Base-by-base conservation (phyloP, 2,329 filamentous ascomycete genomes). In the Aureobasidium sp. region DNA sequence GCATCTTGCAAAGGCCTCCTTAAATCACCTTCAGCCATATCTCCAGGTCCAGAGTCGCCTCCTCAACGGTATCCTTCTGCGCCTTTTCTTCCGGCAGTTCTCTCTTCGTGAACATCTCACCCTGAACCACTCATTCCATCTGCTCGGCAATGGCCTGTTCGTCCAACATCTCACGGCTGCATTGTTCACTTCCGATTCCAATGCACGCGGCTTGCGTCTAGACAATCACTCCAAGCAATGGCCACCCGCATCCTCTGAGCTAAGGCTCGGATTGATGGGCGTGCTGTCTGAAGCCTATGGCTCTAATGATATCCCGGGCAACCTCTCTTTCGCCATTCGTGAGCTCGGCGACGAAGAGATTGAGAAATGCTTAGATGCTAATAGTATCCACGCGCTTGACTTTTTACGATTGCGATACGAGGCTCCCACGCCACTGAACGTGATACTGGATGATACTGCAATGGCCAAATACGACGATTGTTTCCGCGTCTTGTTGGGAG, bases 231-330 rank as follows among this genome's bases (percentile, higher is more conserved):
- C 82, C 36, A 67, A 70, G 42, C 66, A 67, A 17, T 97, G 94
- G 94, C 94, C 94, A 29, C 94, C 94, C 5, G 91, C 91, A 27
- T 95, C 90, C 72, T 97, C 92, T 0, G 94, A 97, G 72, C 77
- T 99, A n/a, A 85, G 91, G 11, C 80, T 97, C 5, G 90, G 90
- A 0, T 79, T 99, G 20, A 95, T 92, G 82, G 91, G 91, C 0
- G 83, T 97, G 0, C 77, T 97, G 7, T 82, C 83, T 1, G 92
- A 97, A 66, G 90, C 85, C 66, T 90, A 91, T 67, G 74, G 76
- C 51, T 73, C 74, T 8, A 55, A 64, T 1, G 75, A 77, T 29
- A 71, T 79, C 1, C 76, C 78, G 0, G 77, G 78, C 0, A 73
- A 75, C 39, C 71, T 81, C 67, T 73, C 78, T 72, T 97, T 99